Conservation (phyloP, 2,329 filamentous ascomycete species). For the Diaporthe australafricana region DNA sequence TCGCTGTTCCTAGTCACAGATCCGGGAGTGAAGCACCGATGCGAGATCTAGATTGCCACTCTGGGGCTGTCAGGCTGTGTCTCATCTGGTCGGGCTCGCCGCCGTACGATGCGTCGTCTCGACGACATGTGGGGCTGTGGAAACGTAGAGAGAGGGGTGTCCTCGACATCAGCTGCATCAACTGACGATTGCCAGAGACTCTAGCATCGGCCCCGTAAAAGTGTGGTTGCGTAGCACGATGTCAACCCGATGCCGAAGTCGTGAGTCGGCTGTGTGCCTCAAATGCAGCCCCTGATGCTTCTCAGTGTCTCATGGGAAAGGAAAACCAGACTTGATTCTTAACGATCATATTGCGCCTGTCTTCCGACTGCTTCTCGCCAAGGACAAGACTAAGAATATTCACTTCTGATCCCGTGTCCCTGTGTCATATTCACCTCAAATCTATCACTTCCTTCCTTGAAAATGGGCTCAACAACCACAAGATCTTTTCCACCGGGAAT, state of each 20-base stretch:
- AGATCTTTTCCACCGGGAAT: slow-evolving; percentile 61
- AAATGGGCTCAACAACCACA: slow-evolving; percentile 14
- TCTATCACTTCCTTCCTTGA: not conserved
- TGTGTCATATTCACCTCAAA: not conserved
- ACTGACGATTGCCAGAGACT: slow-evolving; percentile 3
- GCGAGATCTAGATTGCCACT: not conserved
- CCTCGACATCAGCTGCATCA: slow-evolving; percentile 2
- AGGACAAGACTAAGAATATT: not conserved
- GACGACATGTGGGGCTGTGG: slow-evolving; percentile 15
- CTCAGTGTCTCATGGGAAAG: not conserved
- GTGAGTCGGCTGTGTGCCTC: slow-evolving; percentile 18
- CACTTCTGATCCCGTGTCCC: not conserved
- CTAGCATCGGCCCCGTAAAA: slow-evolving; percentile 1
- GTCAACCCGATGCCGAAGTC: slow-evolving; percentile 6
- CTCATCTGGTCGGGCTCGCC: slow-evolving; percentile 3
- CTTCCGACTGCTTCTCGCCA: not conserved
- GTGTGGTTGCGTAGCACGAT: slow-evolving; percentile 7
- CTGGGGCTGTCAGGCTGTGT: not conserved
- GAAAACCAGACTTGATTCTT: not conserved
- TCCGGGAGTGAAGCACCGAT: not conserved
- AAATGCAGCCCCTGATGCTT: not conserved
- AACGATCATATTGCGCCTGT: not conserved
- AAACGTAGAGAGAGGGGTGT: slow-evolving; percentile 1
- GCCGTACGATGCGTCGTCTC: slow-evolving; percentile 7
- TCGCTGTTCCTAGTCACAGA: too few relatives aligned